These are phyloP conservation scores for Yarrowia bubula DNA, from an alignment of 805 yeast species.

Conservation along the genomic window DNA sequence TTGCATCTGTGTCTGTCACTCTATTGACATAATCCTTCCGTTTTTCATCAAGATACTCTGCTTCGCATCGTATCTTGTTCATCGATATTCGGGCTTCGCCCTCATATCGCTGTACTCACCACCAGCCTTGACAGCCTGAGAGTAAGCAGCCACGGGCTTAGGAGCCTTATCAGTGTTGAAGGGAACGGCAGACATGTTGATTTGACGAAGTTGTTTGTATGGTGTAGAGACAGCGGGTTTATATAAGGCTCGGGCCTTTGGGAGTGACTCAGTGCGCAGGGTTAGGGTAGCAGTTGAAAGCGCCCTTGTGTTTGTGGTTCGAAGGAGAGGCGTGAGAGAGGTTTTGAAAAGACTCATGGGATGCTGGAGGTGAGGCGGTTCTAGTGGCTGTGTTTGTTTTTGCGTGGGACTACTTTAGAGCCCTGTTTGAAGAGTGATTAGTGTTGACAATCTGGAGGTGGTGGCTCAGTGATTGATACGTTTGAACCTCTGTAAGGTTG, in stretches of 20 bases:
- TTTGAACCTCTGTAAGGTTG: neutral
- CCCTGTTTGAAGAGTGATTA: neutral
- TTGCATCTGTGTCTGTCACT: too few relatives aligned
- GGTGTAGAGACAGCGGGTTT: neutral
- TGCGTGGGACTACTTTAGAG: too few relatives aligned
- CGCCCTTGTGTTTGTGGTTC: neutral
- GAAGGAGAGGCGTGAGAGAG: neutral
- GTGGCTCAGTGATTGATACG: too few relatives aligned
- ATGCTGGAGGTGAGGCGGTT: neutral
- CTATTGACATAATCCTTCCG: too few relatives aligned
- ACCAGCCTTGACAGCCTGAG: slow-evolving; percentile 92
- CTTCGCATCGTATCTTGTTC: too few relatives aligned
- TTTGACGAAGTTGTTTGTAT: neutral
- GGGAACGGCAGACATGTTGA: slow-evolving; percentile 25
- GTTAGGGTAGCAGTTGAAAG: neutral
- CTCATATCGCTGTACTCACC: slow-evolving; percentile 36
- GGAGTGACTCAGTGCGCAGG: slow-evolving; percentile 12
- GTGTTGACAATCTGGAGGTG: neutral
- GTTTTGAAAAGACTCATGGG: neutral
- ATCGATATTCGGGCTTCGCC: neutral
- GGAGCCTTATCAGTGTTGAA: slow-evolving; percentile 56
- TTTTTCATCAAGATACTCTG: too few relatives aligned
- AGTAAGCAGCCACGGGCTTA: slow-evolving; percentile 94
- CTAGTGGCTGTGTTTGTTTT: neutral
- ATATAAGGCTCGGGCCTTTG: slow-evolving; percentile 9